A percentile compares a stretch with the other conserved stretches of the same genome.
These are phyloP conservation scores for Ceratocystis lukuohia DNA, from an alignment of 2,329 filamentous ascomycete species.

Conservation along the genomic window DNA sequence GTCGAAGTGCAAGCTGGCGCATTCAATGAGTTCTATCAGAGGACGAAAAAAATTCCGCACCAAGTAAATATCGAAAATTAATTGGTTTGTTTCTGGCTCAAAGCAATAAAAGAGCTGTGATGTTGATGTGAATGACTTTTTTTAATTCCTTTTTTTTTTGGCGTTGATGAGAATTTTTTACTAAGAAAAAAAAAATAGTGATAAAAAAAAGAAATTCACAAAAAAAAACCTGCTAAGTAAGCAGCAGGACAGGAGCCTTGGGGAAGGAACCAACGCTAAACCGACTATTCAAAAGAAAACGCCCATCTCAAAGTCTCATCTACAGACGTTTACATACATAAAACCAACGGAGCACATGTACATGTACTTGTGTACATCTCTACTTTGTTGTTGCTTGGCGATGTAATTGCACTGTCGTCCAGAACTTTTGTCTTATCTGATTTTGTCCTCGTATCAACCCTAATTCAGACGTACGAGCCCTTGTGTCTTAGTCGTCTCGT, in stretches of 20 bases:
- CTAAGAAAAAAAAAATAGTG: neutral
- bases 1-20: neutral
- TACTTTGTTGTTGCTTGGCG: too few relatives aligned
- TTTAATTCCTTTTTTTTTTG: neutral
- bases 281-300: neutral
- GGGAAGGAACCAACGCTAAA: too few relatives aligned
- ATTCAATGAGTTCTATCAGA: neutral
- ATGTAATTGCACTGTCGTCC: too few relatives aligned
- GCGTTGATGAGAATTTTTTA: neutral
- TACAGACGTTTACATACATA: too few relatives aligned
- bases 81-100: neutral
- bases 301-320: too few relatives aligned
- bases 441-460: neutral
- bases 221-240: conserved; percentile 7
- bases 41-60: neutral
- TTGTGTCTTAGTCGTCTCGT: neutral
- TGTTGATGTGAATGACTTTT: neutral
- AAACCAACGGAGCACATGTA: too few relatives aligned
- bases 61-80: neutral
- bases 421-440: too few relatives aligned
- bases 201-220: neutral
- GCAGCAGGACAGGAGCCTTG: neutral
- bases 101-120: too few relatives aligned
- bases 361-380: too few relatives aligned
- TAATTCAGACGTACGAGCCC: neutral